Base-by-base conservation (phyloP, 345 rosid species). In the Citrus mangshanensis region DNA sequence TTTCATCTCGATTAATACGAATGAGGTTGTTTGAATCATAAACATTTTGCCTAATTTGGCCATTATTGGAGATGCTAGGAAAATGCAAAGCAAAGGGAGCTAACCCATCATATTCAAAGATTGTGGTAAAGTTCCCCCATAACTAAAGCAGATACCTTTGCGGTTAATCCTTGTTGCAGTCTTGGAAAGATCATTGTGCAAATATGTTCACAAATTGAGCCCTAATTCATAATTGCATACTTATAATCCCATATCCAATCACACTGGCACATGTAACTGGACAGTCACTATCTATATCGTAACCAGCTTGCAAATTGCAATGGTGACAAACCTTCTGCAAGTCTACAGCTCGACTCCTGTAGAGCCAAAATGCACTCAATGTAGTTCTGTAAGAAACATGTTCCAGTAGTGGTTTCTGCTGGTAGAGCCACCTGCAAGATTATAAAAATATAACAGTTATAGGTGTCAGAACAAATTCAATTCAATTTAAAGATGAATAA, bases 391-490 rank as follows among this genome's bases (percentile, higher is more conserved):
- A 96, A 84, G 89, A 93, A 96, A 82, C 98, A 90, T 77, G 91
- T 89, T 83, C 95, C 94, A 59, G 95, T 89, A 58, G 93, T 90
- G 84, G 95, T 91, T 86, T 96, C 98, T 71, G 88, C 86, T 37
- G 97, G 98, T 88, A 96, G 98, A 78, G 98, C 98, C 82, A 93
- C 92, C 99, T 93, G 86, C 76, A 76, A 86, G 55, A 75, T 73
- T 75, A 63, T 34, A 35, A 70, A 51, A 74, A 58, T 38, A 4
- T 75, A 71, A 76, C 32, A 35, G 66, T 70, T 76, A 79, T 67
- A 65, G 13, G 56, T 64, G 63, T n/a, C 9, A 55, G 68, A 40
- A 79, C 35, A 46, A 68, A 58, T 51, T 70, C 68, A 62, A 75
- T 61, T 40, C 35, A 27, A 7, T 71, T 30, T 25, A 54, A 38